Evolutionary conservation across 2,329 filamentous ascomycete genomes (phyloP).

Genomic region (Colletotrichum sublineola): DNA sequence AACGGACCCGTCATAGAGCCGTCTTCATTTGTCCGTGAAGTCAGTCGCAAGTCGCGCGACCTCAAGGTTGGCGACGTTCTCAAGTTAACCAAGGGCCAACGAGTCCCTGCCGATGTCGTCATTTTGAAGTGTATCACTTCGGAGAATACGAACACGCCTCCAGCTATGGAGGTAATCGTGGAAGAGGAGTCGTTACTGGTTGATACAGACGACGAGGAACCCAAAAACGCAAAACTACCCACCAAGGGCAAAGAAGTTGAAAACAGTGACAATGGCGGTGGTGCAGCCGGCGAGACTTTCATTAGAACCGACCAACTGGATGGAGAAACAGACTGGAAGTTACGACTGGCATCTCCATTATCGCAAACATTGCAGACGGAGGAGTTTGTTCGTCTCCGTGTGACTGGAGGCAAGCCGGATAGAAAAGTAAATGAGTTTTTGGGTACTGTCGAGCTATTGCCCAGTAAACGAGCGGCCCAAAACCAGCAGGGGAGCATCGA

Average conservation of each 20-base stretch:
- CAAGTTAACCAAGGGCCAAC: constrained; percentile 90
- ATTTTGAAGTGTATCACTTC: constrained; percentile 84
- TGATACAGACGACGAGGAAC: constrained; percentile 54
- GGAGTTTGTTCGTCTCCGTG: constrained; percentile 77
- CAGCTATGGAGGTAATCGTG: constrained; percentile 43
- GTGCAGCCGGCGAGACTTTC: constrained; percentile 86
- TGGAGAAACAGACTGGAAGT: constrained; percentile 98
- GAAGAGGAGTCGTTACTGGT: constrained; percentile 58
- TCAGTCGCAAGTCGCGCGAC: constrained; percentile 85
- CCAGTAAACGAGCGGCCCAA: constrained; percentile 65
- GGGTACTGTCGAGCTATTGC: constrained; percentile 84
- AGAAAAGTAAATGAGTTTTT: constrained; percentile 95
- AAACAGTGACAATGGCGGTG: constrained; percentile 51
- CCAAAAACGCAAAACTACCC: constrained; percentile 44
- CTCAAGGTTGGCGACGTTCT: constrained; percentile 96
- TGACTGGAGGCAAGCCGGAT: constrained; percentile 91
- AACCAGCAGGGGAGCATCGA: constrained; percentile 55
- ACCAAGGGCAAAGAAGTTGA: constrained; percentile 53
- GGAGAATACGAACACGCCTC: constrained; percentile 59
- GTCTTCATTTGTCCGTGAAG: constrained; percentile 71
- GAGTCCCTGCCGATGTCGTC: constrained; percentile 93
- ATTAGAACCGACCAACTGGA: constrained; percentile 98
- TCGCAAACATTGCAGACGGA: constrained; percentile 82
- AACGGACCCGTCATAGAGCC: constrained; percentile 54
- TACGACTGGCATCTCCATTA: constrained; percentile 86